Evolutionary conservation across 257 asterid species (phyloP).

Genomic region (Nicotiana undulata): DNA sequence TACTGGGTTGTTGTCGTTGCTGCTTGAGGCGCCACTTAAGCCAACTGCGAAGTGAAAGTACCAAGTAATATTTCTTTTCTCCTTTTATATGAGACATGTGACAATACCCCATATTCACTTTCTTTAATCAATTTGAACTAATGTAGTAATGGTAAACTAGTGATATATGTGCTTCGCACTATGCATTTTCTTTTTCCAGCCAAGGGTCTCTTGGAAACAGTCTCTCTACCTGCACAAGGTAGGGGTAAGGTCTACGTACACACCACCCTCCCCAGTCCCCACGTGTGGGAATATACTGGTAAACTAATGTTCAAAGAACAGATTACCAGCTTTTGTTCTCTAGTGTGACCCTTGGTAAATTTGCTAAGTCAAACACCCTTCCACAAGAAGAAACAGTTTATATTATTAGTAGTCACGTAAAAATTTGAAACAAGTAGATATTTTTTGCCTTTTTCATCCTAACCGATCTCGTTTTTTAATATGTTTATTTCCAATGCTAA

Average conservation of each 20-base stretch:
- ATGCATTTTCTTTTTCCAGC: no score
- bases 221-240: no score
- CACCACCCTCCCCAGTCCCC: no score
- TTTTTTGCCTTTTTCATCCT: neutral
- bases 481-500: neutral
- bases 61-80: constrained; percentile 14
- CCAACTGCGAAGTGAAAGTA: constrained; percentile 78
- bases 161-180: no score
- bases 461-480: neutral
- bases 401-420: neutral
- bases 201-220: no score
- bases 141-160: neutral
- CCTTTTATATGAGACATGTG: neutral
- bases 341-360: neutral
- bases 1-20: no score
- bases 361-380: neutral
- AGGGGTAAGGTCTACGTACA: no score
- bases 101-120: neutral
- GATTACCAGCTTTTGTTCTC: neutral
- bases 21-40: constrained; percentile 74
- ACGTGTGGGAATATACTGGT: neutral
- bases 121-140: neutral
- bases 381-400: neutral
- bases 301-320: neutral
- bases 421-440: neutral